Evolutionary conservation across 202 grass and related monocot species (phyloP), one percentile per base, ranked within the genome.

Genomic region (Saccharum hybrid): DNA sequence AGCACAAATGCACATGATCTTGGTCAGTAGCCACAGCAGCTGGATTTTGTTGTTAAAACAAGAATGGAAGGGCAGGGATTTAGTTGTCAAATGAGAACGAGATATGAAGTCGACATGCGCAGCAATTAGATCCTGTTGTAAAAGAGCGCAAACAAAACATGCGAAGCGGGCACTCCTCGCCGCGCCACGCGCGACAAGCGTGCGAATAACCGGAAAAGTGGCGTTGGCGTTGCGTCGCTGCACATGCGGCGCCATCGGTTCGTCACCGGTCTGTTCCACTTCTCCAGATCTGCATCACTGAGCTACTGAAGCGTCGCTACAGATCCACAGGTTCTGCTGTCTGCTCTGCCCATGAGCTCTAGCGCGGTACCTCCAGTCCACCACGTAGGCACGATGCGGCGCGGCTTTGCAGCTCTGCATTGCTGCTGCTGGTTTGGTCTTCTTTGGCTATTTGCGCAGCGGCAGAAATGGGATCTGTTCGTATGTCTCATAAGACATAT

Each of bases 131-230:
- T 70, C 21, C 34, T 56, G 41, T 2, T 23, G 46, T 11, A 26
- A 19, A 63, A 54, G 62, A 40, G 36, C 11, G 39, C 26, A 22
- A 67, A 26, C 28, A 73, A 16, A 67, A 19, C 28, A 73, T 11
- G 19, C 62, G 81, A 68, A 60, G 4, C 34, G 11, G 62, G 48
- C 68, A 84, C 81, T 84, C 22, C 30, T 83, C 19, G 68, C 59
- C 3, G 26, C 59, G 41, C 10, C 48, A 79, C 38, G 48, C 60
- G 75, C 61, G 75, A 84, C 75, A 79, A 5, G 86, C 80, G 59
- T 77, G 86, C 59, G 19, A 59, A 73, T 10, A 10, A 46, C 39
- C 10, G 42, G 60, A 22, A 38, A 79, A 79, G 28, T 54, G 51
- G 51, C 51, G 16, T 18, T 43, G 28, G 10, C 6, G 36, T 43